Conservation (phyloP, 1,284 basidiomycete species). For the Boletus semigastroideus region DNA sequence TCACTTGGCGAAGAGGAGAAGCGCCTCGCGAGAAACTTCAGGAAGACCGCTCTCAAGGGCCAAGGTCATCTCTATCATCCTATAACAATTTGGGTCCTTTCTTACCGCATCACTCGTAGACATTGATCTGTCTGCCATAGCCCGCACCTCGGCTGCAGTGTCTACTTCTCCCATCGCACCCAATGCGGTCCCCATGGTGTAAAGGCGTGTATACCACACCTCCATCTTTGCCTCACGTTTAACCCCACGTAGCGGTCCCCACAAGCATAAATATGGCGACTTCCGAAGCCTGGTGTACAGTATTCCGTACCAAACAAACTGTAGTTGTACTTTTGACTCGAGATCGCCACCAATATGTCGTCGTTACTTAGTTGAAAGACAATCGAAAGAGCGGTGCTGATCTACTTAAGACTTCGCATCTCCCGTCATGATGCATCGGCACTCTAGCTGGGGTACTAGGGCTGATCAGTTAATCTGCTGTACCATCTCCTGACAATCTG, state of each 20-base stretch:
- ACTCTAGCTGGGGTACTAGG: too few species aligned
- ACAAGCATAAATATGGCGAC: background rate
- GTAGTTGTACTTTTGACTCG: conserved; percentile 23
- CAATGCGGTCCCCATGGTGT: conserved; percentile 39
- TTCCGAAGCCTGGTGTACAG: conserved; percentile 13
- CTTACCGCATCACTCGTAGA: conserved; percentile 32
- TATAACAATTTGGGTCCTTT: conserved; percentile 1
- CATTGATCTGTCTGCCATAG: conserved; percentile 75
- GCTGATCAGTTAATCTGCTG: too few species aligned
- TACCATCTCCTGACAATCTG: too few species aligned
- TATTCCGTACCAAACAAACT: conserved; percentile 9
- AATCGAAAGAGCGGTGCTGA: too few species aligned
- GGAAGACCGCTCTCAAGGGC: conserved; percentile 66
- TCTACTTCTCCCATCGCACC: conserved; percentile 58
- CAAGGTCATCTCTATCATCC: conserved; percentile 40
- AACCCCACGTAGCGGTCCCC: background rate
- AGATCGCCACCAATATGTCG: background rate
- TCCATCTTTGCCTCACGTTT: background rate
- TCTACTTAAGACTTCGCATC: too few species aligned
- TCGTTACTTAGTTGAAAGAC: background rate
- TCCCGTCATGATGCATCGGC: too few species aligned
- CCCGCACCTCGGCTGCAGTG: conserved; percentile 76
- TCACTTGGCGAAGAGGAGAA: conserved; percentile 64
- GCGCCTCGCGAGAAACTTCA: conserved; percentile 59
- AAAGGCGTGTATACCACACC: conserved; percentile 32